Evolutionary conservation across 495 filamentous ascomycete species (phyloP).

Genomic region (Lepraria neglecta): DNA sequence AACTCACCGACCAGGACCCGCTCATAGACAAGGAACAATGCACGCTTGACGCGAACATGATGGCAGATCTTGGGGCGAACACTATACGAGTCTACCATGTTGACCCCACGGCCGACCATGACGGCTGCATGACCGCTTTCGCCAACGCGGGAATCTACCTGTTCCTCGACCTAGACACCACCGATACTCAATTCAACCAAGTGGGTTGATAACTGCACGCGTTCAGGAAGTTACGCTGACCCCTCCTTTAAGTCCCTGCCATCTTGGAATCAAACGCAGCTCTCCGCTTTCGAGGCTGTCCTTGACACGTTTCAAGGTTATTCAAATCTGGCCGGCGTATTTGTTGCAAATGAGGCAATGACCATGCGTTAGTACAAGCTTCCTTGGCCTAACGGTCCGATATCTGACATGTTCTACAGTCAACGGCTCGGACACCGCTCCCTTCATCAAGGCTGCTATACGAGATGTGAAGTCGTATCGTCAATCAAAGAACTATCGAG

Average conservation of each 20-base stretch:
- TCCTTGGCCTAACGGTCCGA: not conserved
- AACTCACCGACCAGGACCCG: conserved; percentile 63
- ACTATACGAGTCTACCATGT: conserved; percentile 88
- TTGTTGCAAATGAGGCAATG: conserved; percentile 84
- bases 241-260: conserved; percentile 29
- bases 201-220: conserved; percentile 37
- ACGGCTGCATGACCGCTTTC: conserved; percentile 64
- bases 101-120: conserved; percentile 60
- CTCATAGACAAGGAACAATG: conserved; percentile 72
- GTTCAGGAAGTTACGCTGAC: conserved; percentile 3
- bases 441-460: conserved; percentile 74
- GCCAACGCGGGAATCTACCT: conserved; percentile 70
- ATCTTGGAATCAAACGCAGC: conserved; percentile 65
- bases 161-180: conserved; percentile 79
- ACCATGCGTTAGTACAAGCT: conserved; percentile 42
- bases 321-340: conserved; percentile 74
- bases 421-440: conserved; percentile 60
- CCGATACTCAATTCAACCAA: conserved; percentile 68
- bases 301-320: conserved; percentile 74
- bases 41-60: conserved; percentile 65
- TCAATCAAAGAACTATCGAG: conserved; percentile 68
- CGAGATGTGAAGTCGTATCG: conserved; percentile 79
- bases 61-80: conserved; percentile 76
- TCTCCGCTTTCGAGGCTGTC: conserved; percentile 59
- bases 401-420: conserved; percentile 30